phyloP scores from a whole-genome alignment of 371 early-diverging fungal genomes.

The Saksenaea vasiformis region DNA sequence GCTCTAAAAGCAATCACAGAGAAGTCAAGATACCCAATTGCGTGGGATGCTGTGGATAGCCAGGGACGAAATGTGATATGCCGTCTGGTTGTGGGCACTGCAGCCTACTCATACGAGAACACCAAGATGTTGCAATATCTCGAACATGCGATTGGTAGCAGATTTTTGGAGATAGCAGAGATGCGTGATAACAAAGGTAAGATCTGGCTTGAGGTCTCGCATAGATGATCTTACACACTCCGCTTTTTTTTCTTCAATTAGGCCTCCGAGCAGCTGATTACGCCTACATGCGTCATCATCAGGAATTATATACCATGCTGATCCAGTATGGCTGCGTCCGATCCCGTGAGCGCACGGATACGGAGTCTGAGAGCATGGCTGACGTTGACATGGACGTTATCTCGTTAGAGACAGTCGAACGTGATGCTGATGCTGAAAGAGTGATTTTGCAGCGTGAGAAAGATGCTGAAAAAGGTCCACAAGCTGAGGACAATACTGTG shows the following conservation, averaged over 20 bases:
- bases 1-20: conserved; percentile 18
- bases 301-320: conserved; percentile 18
- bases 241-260: no score
- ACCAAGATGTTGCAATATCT: conserved; percentile 30
- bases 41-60: conserved; percentile 38
- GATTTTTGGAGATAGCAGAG: conserved; percentile 10
- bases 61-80: conserved; percentile 40
- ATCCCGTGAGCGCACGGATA: conserved; percentile 8
- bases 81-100: conserved; percentile 23
- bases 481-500: conserved; percentile 17
- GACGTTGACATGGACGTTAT: conserved; percentile 25
- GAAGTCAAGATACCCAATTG: conserved; percentile 13
- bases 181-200: conserved; percentile 28
- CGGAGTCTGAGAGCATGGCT: background rate
- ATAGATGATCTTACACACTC: no score
- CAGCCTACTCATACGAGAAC: conserved; percentile 42
- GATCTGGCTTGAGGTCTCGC: background rate
- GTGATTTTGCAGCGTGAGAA: conserved; percentile 31
- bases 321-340: conserved; percentile 11
- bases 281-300: conserved; percentile 20
- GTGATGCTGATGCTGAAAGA: conserved; percentile 45
- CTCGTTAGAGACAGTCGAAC: conserved; percentile 30
- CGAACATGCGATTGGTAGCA: background rate
- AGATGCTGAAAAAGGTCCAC: conserved; percentile 16
- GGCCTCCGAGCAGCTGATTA: conserved; percentile 23